Percentiles rank a stretch among this genome's conserved stretches.
These are phyloP conservation scores for Sanghuangporus sanghuang DNA, from an alignment of 1,284 basidiomycete genomes.

Conservation along the genomic window DNA sequence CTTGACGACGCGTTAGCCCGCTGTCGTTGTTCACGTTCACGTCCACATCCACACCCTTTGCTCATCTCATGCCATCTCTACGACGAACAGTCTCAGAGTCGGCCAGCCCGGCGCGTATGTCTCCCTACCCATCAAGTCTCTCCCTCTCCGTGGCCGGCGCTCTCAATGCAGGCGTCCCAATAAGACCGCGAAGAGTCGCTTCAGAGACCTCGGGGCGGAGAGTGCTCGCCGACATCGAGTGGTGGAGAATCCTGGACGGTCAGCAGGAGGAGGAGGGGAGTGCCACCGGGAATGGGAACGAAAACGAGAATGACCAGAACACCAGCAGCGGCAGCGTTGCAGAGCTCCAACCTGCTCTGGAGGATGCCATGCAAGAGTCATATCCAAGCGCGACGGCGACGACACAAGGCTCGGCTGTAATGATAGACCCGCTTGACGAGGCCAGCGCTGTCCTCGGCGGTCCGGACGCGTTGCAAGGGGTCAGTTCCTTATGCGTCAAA, in stretches of 20 bases:
- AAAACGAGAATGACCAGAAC: conserved; percentile 16
- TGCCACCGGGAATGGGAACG: neutral
- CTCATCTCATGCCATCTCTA: conserved; percentile 16
- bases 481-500: conserved; percentile 8
- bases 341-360: conserved; percentile 21
- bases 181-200: conserved; percentile 27
- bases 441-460: neutral
- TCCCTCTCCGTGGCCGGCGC: conserved; percentile 16
- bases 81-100: conserved; percentile 19
- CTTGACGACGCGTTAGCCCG: conserved; percentile 4
- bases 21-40: neutral
- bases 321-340: conserved; percentile 19
- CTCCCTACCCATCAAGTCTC: conserved; percentile 18
- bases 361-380: conserved; percentile 3
- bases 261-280: conserved; percentile 35
- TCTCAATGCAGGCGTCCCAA: conserved; percentile 7
- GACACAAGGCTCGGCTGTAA: conserved; percentile 19
- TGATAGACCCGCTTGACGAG: conserved; percentile 25
- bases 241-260: conserved; percentile 73
- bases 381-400: neutral
- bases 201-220: conserved; percentile 51
- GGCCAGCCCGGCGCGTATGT: conserved; percentile 9
- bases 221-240: conserved; percentile 77
- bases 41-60: neutral
- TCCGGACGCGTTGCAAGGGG: conserved; percentile 12